Base-by-base conservation (phyloP, 176 grass and related monocot species). In the Phragmites australis region DNA sequence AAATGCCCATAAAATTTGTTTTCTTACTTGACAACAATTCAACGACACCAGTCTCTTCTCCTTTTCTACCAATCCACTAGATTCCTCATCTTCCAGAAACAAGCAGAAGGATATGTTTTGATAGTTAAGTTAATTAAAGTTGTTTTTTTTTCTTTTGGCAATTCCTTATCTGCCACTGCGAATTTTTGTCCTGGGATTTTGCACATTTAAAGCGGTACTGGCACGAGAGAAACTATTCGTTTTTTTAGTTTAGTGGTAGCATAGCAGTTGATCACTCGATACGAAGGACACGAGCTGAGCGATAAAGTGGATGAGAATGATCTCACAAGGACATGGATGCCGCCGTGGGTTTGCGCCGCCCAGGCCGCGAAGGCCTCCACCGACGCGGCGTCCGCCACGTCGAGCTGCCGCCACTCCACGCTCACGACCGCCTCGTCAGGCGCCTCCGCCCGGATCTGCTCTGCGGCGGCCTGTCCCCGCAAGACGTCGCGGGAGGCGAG, bases 271-370 rank as follows among this genome's bases (percentile, higher is more conserved):
- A 8, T 32, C 37, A 48, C 16, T 54, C 2, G 61, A 66, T 41
- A n/a, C n/a, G n/a, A n/a, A n/a, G n/a, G n/a, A n/a, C n/a, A n/a
- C n/a, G n/a, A n/a, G n/a, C n/a, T n/a, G n/a, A n/a, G 13, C 2
- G 31, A 0, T 21, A 32, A 73, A 53, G 22, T 10, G 0, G 64
- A 48, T 3, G 22, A 34, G 40, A 72, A 59, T 47, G 55, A 3
- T 41, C 87, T 93, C 75, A 97, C 94, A 70, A 97, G 88, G 76
- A 97, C 47, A 77, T 97, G 84, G 74, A 97, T 64, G 75, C 89
- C 86, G 9, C 91, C 82, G 73, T 86, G 84, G 60, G 78, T 65
- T 2, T 31, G 69, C 37, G 60, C 65, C n/a, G 80, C 74, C 94
- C 91, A 93, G 34, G 68, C 52, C 4, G 75, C 89, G 65, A 97